phyloP scores from a whole-genome alignment of 176 grass and related monocot species.

The Triticum turgidum region DNA sequence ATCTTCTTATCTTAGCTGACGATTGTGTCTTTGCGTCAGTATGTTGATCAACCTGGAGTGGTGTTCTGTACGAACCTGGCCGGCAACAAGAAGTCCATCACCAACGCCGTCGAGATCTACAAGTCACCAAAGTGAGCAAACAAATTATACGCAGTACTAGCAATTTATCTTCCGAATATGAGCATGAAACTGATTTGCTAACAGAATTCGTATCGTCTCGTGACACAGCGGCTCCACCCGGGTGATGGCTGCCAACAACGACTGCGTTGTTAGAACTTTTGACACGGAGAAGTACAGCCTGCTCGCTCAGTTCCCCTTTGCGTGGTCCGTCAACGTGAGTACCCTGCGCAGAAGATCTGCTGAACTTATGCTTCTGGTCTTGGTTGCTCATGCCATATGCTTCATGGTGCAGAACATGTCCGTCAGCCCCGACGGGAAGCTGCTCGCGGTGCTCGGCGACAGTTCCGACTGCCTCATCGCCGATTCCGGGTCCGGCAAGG shows the following conservation, averaged over 20 bases:
- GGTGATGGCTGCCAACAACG: conserved; percentile 64
- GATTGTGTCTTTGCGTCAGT: conserved; percentile 11
- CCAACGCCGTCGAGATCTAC: conserved; percentile 71
- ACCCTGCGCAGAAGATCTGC: not conserved
- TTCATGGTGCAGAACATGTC: conserved; percentile 41
- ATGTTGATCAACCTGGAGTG: conserved; percentile 56
- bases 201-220: not conserved
- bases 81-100: conserved; percentile 64
- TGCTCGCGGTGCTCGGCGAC: conserved; percentile 78
- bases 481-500: conserved; percentile 73
- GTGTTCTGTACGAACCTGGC: conserved; percentile 59
- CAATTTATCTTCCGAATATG: not conserved
- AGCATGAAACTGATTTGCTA: not conserved
- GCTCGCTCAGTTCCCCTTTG: conserved; percentile 36
- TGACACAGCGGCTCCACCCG: conserved; percentile 47
- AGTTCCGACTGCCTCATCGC: conserved; percentile 56
- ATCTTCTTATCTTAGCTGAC: not conserved
- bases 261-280: conserved; percentile 55
- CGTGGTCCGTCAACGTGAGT: conserved; percentile 92
- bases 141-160: not conserved
- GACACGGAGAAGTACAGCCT: conserved; percentile 55
- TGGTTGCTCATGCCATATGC: not conserved
- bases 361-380: not conserved
- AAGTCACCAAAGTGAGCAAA: conserved; percentile 42
- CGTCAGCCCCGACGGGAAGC: conserved; percentile 68